These are phyloP conservation scores for Penicillium sclerotiorum DNA, from an alignment of 2,329 filamentous ascomycete genomes.

Conservation along the genomic window DNA sequence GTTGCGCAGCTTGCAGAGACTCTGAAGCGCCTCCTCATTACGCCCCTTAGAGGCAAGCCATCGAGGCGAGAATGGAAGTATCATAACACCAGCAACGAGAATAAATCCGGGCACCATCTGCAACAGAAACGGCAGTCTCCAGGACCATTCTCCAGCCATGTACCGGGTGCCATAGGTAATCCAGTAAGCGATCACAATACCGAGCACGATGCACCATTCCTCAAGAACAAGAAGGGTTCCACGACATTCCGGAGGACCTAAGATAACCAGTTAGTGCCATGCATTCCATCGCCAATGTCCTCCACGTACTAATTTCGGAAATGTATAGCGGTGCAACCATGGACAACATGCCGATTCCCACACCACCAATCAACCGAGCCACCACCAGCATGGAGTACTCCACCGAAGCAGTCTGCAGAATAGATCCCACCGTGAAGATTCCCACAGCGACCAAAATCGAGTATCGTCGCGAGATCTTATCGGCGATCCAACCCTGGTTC, in stretches of 20 bases:
- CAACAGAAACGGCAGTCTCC: conserved; percentile 52
- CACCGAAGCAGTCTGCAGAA: conserved; percentile 54
- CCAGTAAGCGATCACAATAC: conserved; percentile 48
- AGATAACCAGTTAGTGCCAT: no score
- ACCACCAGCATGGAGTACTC: conserved; percentile 56
- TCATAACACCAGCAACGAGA: conserved; percentile 40
- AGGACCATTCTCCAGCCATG: conserved; percentile 51
- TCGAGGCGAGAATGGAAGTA: conserved; percentile 59
- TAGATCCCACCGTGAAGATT: conserved; percentile 56
- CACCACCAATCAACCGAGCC: conserved; percentile 54
- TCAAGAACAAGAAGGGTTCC: conserved; percentile 49
- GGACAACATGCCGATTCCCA: conserved; percentile 55
- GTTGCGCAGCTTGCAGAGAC: conserved; percentile 53
- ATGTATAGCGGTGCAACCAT: conserved; percentile 58
- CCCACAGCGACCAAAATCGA: conserved; percentile 55
- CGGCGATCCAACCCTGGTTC: conserved; percentile 54
- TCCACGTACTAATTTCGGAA: conserved; percentile 49
- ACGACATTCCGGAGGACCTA: conserved; percentile 51
- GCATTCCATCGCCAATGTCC: background rate
- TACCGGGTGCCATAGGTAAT: conserved; percentile 48
- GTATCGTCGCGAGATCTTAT: conserved; percentile 56
- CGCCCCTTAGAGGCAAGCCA: conserved; percentile 55
- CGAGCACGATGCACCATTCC: conserved; percentile 46
- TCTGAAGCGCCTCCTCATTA: conserved; percentile 52
- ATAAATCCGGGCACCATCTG: conserved; percentile 49